These are phyloP conservation scores for Globisporangium lucens DNA, from an alignment of 352 stramenopile genomes.

Conservation along the genomic window DNA sequence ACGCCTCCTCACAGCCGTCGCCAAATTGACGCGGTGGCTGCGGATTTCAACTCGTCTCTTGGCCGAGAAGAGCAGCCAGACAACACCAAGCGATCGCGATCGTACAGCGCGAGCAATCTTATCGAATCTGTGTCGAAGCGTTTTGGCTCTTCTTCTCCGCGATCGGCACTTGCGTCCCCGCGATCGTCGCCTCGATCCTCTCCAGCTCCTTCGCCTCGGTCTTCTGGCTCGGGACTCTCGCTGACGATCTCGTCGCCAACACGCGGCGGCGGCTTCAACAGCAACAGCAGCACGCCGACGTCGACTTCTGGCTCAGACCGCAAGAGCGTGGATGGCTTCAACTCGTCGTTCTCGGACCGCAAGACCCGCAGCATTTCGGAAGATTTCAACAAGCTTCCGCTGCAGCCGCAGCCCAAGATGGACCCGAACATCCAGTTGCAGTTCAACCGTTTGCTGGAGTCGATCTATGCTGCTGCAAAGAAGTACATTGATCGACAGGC, in stretches of 20 bases:
- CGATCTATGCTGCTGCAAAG: conserved; percentile 82
- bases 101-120: conserved; percentile 81
- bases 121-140: conserved; percentile 84
- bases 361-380: conserved; percentile 80
- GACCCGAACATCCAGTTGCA: conserved; percentile 79
- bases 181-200: conserved; percentile 67
- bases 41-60: conserved; percentile 84
- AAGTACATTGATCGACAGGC: conserved; percentile 80
- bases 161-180: conserved; percentile 46
- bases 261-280: conserved; percentile 50
- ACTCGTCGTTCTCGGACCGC: conserved; percentile 31
- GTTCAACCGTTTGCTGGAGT: conserved; percentile 81
- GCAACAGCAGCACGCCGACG: conserved; percentile 63
- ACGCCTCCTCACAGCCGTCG: conserved; percentile 81
- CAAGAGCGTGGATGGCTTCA: conserved; percentile 53
- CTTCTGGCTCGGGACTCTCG: conserved; percentile 38
- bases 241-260: conserved; percentile 79
- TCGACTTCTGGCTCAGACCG: conserved; percentile 37
- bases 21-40: conserved; percentile 85
- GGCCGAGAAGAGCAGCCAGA: conserved; percentile 62
- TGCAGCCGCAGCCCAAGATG: conserved; percentile 75
- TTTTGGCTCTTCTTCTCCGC: conserved; percentile 49
- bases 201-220: conserved; percentile 52
- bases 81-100: conserved; percentile 52
- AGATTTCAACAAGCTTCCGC: conserved; percentile 60